Evolutionary conservation across 768 basidiomycete species (phyloP), one percentile per base, ranked within the genome.

Genomic region (Suillus tomentosus): DNA sequence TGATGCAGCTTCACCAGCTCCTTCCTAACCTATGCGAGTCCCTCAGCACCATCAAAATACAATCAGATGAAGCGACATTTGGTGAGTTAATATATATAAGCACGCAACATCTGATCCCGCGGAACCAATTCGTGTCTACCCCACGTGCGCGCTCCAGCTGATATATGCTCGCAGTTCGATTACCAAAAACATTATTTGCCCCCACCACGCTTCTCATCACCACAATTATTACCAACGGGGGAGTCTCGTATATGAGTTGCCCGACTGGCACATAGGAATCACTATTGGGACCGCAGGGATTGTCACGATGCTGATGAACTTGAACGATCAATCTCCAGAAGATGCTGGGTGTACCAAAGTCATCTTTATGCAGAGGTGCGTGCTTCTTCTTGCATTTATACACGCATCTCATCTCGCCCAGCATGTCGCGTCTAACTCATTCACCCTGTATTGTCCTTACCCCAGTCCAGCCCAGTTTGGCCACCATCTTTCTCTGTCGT

Each of bases 371-470:
- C 90, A 15, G 96, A 96, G 84, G 95, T 94, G 62, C 50, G 85
- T 47, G 3, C 50, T 24, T 22, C 55, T 27, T 7, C 51, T 47
- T 27, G 14, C 34, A 19, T 37, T n/a, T 50, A 51, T 53, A 63
- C 1, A 61, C 42, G 5, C 56, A 27, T 36, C 56, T 64, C 31
- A 27, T 53, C 36, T 64, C 27, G 70, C 62, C 36, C 71, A 97
- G 95, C 95, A 98, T 72, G 87, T 97, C 60, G 95, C 93, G 3
- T 94, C 93, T 37, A 96, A 97, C 70, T 73, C 85, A 1, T 88
- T 84, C 69, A 96, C 95, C 5, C 87, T 90, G 59, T 96, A 92
- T 74, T 87, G 88, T n/a, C 95, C 95, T 22, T 93, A 86, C 68
- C 95, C 95, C n/a, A 88, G 88, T 0, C 94, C 95, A 0, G 77